Conservation (phyloP, 768 basidiomycete species). For the Mycena epipterygia region DNA sequence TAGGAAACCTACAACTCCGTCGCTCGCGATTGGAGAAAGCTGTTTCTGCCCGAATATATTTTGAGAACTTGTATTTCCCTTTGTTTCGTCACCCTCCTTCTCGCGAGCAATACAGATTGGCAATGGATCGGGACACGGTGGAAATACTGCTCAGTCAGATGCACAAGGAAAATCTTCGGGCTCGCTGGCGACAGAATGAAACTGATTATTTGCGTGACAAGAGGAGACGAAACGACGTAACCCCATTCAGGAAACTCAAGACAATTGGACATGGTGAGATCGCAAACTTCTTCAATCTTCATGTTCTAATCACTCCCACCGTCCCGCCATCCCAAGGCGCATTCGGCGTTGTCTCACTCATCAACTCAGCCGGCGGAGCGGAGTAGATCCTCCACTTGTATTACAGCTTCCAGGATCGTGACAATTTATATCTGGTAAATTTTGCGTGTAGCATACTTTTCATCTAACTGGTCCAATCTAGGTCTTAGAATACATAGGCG, state of each 20-base stretch:
- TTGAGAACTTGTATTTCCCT: slow-evolving; percentile 91
- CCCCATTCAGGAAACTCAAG: slow-evolving; percentile 90
- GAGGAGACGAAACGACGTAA: slow-evolving; percentile 85
- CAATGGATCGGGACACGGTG: slow-evolving; percentile 91
- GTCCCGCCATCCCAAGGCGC: slow-evolving; percentile 69
- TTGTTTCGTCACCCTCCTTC: slow-evolving; percentile 88
- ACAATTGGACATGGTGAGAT: slow-evolving; percentile 91
- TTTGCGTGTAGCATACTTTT: slow-evolving; percentile 41
- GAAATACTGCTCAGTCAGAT: slow-evolving; percentile 76
- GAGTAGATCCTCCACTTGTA: slow-evolving; percentile 95
- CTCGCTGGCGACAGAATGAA: slow-evolving; percentile 89
- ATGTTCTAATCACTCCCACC: slow-evolving; percentile 30
- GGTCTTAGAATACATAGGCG: slow-evolving; percentile 96
- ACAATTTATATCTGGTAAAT: slow-evolving; percentile 91
- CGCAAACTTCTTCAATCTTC: slow-evolving; percentile 25
- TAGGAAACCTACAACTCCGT: slow-evolving; percentile 80
- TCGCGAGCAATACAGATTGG: slow-evolving; percentile 85
- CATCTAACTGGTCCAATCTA: slow-evolving; percentile 55
- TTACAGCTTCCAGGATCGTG: slow-evolving; percentile 96
- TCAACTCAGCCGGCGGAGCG: slow-evolving; percentile 78
- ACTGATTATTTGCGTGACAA: slow-evolving; percentile 90
- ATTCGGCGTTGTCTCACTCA: slow-evolving; percentile 93
- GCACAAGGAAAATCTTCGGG: slow-evolving; percentile 80
- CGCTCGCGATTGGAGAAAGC: slow-evolving; percentile 94
- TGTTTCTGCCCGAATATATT: slow-evolving; percentile 92